Conservation (phyloP, 345 rosid species). For the Nephelium lappaceum region DNA sequence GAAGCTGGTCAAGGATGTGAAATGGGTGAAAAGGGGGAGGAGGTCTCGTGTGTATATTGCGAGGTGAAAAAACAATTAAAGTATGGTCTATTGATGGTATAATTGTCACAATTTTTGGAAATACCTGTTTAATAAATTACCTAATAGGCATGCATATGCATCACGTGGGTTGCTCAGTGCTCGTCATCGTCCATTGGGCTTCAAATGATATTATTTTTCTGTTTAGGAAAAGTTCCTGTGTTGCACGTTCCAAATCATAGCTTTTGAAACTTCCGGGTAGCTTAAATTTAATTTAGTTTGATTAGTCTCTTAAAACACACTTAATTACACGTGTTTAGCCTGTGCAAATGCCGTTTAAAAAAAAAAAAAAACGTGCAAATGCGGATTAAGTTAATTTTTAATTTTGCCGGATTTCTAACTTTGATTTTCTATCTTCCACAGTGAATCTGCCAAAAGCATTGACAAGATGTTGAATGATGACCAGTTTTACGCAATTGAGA, state of each 20-base stretch:
- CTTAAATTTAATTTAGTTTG: neutral
- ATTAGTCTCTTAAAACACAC: neutral
- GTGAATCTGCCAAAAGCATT: too few species aligned
- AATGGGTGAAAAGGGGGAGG: neutral
- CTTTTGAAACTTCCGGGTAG: neutral
- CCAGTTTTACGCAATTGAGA: too few species aligned
- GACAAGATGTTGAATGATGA: too few species aligned
- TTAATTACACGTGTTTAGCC: neutral
- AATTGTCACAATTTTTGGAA: too few species aligned
- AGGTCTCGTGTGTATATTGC: neutral
- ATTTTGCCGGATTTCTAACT: neutral
- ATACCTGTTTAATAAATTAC: neutral
- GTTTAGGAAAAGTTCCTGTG: neutral
- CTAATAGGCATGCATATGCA: neutral
- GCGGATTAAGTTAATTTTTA: too few species aligned
- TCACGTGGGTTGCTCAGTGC: neutral
- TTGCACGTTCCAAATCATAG: too few species aligned
- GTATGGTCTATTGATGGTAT: neutral
- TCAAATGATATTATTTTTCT: neutral
- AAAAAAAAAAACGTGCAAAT: too few species aligned
- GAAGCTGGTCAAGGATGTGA: constrained; percentile 1
- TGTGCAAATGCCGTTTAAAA: too few species aligned
- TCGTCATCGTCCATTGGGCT: neutral
- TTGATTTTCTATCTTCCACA: neutral
- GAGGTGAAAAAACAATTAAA: neutral